phyloP scores from a whole-genome alignment of 805 yeast genomes.

The Monosporozyma yasuniensis region DNA sequence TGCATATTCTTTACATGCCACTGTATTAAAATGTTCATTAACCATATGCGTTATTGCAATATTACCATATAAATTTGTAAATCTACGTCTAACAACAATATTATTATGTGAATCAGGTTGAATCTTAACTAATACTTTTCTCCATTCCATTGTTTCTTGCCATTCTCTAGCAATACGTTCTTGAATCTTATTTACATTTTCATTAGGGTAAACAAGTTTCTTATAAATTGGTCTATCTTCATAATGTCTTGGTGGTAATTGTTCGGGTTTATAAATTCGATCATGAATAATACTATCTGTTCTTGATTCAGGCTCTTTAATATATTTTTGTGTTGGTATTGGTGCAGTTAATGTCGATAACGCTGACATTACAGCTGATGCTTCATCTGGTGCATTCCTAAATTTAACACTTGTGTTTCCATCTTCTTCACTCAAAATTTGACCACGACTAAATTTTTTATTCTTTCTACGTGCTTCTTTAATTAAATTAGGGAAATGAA shows the following conservation, averaged over 20 bases:
- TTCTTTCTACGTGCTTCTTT: conserved; percentile 9
- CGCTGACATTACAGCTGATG: conserved; percentile 74
- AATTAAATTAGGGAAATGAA: conserved; percentile 20
- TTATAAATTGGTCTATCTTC: conserved; percentile 19
- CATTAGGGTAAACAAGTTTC: conserved; percentile 27
- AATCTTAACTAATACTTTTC: conserved; percentile 75
- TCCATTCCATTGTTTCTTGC: conserved; percentile 77
- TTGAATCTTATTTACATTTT: conserved; percentile 28
- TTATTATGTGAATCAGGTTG: conserved; percentile 93
- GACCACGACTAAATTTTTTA: conserved; percentile 22
- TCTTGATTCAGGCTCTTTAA: conserved; percentile 58
- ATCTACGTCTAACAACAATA: conserved; percentile 75
- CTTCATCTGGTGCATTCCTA: conserved; percentile 48
- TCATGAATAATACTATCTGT: conserved; percentile 73
- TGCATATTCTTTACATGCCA: conserved; percentile 10
- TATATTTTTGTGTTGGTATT: conserved; percentile 56
- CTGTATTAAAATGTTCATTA: conserved; percentile 36
- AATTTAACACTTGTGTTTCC: conserved; percentile 13
- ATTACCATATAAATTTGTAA: conserved; percentile 87
- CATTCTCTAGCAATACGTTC: conserved; percentile 82
- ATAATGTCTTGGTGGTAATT: conserved; percentile 51
- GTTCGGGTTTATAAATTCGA: conserved; percentile 55
- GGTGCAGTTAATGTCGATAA: conserved; percentile 73
- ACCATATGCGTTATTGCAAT: conserved; percentile 80
- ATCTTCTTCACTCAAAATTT: conserved; percentile 9